Evolutionary conservation across 2,329 filamentous ascomycete genomes (phyloP), one percentile per base, ranked within the genome.

Genomic region (Cladosporium phlei): DNA sequence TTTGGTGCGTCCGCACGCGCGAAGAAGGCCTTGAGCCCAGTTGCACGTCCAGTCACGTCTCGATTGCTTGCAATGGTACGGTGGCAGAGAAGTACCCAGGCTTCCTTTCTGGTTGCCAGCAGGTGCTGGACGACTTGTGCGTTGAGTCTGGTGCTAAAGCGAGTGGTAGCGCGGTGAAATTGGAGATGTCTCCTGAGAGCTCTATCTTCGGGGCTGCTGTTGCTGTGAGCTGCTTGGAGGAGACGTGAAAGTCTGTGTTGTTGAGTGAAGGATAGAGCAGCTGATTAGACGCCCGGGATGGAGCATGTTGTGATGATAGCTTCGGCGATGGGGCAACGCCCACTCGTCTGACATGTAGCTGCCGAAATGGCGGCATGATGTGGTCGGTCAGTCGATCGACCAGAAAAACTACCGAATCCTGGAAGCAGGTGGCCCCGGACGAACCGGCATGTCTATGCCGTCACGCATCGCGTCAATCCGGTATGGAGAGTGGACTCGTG

Each of bases 1-100:
- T 84, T 28, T 83, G 79, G 76, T 68, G 66, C 10, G 63, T 83
- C 11, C 71, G 75, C 47, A 57, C 55, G 5, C 67, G 71, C 12
- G 66, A 68, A 7, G 77, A 80, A 53, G 70, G 64, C 10, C 45
- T 70, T 10, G 55, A 60, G 30, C 54, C 58, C 14, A 54, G 49
- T 24, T 16, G 11, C 17, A 48, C 53, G 3, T 62, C 61, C 6
- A 67, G 61, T 17, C 63, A 61, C 49, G 63, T 72, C 43, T 69
- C 69, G 30, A 70, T 91, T n/a, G 84, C 84, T 3, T 90, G 84
- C 66, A 89, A 88, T 59, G 86, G 86, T 34, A 85, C 82, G 21
- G 85, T 91, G 39, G 82, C 90, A 42, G 85, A 90, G 66, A 82
- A 83, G 56, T 91, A 90, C 59, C 85, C 86, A 0, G 70, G 72